Percentiles rank a stretch among this genome's conserved stretches.
Evolutionary conservation across 106 monocot genomes (phyloP).

Genomic region (Cymbidium sinense): DNA sequence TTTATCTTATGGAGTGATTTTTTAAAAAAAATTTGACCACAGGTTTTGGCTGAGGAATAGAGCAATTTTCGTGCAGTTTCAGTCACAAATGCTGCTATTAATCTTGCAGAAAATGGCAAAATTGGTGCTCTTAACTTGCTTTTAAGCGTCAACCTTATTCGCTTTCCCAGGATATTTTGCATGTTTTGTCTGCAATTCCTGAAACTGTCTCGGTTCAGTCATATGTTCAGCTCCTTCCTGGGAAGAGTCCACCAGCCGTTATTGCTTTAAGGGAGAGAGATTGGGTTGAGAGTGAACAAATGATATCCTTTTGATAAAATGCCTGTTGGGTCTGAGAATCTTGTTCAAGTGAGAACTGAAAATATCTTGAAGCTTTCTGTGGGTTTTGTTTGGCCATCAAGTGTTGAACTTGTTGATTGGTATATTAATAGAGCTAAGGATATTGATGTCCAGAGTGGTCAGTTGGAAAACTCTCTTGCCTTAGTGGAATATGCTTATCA

Average conservation of each 20-base stretch:
- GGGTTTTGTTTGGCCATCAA: conserved; percentile 75
- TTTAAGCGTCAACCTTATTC: conserved; percentile 94
- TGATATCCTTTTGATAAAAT: conserved; percentile 39
- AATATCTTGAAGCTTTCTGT: conserved; percentile 40
- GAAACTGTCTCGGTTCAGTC: conserved; percentile 85
- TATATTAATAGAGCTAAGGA: conserved; percentile 76
- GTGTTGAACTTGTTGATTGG: conserved; percentile 60
- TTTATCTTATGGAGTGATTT: neutral
- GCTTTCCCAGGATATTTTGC: conserved; percentile 36
- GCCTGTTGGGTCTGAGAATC: conserved; percentile 24
- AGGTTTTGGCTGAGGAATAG: conserved; percentile 75
- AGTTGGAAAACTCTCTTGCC: conserved; percentile 74
- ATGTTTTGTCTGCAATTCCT: conserved; percentile 74
- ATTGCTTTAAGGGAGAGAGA: conserved; percentile 64
- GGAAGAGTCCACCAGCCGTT: conserved; percentile 35
- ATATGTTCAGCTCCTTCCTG: conserved; percentile 88
- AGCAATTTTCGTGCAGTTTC: conserved; percentile 55
- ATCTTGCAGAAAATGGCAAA: conserved; percentile 89
- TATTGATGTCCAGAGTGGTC: conserved; percentile 86
- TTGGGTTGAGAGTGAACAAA: conserved; percentile 87
- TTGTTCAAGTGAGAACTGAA: conserved; percentile 49
- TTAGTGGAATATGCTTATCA: conserved; percentile 65
- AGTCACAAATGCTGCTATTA: conserved; percentile 45
- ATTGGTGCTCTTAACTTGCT: conserved; percentile 91
- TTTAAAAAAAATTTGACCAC: neutral